Percentiles rank a stretch among this genome's conserved stretches.
phyloP scores from a whole-genome alignment of 2,329 filamentous ascomycete species.

The Alternaria arborescens region DNA sequence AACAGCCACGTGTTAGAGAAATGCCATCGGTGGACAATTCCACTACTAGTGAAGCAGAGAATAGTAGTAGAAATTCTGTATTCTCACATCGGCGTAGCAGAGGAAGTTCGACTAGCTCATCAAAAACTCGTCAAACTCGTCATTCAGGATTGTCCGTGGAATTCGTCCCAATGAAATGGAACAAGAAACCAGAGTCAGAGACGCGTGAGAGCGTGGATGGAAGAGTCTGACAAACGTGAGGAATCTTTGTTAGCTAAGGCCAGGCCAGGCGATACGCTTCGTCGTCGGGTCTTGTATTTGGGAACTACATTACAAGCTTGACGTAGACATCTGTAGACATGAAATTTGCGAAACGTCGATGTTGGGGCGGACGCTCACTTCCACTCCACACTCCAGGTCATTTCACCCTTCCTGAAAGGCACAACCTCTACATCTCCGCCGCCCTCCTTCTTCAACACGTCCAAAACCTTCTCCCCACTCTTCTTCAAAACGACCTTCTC shows the following conservation, averaged over 20 bases:
- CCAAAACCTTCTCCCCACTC: conserved; percentile 63
- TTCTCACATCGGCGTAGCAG: not conserved
- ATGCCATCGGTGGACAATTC: no score
- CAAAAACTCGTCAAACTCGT: conserved; percentile 17
- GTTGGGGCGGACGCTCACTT: conserved; percentile 26
- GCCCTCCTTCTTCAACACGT: conserved; percentile 62
- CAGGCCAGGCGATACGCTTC: not conserved
- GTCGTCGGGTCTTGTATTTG: no score
- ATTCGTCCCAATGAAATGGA: conserved; percentile 25
- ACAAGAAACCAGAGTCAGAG: conserved; percentile 12
- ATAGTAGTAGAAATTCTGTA: not conserved
- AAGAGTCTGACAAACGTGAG: not conserved
- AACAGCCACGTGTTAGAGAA: not conserved
- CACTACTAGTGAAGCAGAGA: not conserved
- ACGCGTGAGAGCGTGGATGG: no score
- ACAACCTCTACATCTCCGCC: conserved; percentile 66
- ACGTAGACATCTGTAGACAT: not conserved
- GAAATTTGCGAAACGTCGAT: no score
- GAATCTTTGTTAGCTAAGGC: no score
- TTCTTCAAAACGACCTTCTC: conserved; percentile 66
- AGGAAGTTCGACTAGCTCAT: not conserved
- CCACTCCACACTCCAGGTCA: conserved; percentile 63
- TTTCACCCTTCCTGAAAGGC: conserved; percentile 70
- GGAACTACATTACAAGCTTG: not conserved
- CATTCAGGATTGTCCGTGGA: conserved; percentile 25